Base-by-base conservation (phyloP, 2,329 filamentous ascomycete genomes). In the Coniochaeta prunicola region DNA sequence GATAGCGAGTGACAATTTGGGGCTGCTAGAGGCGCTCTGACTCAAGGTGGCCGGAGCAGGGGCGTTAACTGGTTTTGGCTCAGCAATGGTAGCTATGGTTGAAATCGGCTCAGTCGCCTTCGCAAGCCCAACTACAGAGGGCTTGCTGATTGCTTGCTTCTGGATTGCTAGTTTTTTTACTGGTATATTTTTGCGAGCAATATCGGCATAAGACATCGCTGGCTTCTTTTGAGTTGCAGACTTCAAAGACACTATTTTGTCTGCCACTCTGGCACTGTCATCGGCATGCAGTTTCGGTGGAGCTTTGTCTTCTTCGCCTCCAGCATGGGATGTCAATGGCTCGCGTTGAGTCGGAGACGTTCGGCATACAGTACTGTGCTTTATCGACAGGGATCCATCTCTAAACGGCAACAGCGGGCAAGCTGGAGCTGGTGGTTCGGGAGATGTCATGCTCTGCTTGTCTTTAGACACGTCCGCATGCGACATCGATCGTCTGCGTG, bases 391-490 rank as follows among this genome's bases (percentile, higher is more conserved):
- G 6, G 33, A 15, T 13, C 3, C 19, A 48, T 48, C 24, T 19
- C 21, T 48, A 8, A 26, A n/a, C 38, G 38, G 38, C 17, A 40
- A 40, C 17, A 10, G 12, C 5, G 40, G 19, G n/a, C 40, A 45
- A 24, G 40, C 40, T 24, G 19, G 40, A 45, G 40, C 40, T 45
- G 38, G 15, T 21, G 15, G 40, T n/a, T 30, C 5, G 2, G 33
- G 33, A 13, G 53, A 30, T 8, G 53, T 13, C 28, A 28, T 17
- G 28, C 26, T 19, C 33, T 34, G 13, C 53, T 42, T 55, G 2
- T 56, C 57, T 17, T 53, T 54, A 12, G 48, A 10, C 19, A 45
- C 48, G 36, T 61, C 54, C 9, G 58, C 59, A 53, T 61, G 59
- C 38, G 59, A 61, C n/a, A 40, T 30, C 17, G 28, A 19, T 3